Percentiles rank a stretch among this genome's conserved stretches.
These are phyloP conservation scores for Globisporangium acanthophoron DNA, from an alignment of 352 stramenopile species.

Conservation along the genomic window DNA sequence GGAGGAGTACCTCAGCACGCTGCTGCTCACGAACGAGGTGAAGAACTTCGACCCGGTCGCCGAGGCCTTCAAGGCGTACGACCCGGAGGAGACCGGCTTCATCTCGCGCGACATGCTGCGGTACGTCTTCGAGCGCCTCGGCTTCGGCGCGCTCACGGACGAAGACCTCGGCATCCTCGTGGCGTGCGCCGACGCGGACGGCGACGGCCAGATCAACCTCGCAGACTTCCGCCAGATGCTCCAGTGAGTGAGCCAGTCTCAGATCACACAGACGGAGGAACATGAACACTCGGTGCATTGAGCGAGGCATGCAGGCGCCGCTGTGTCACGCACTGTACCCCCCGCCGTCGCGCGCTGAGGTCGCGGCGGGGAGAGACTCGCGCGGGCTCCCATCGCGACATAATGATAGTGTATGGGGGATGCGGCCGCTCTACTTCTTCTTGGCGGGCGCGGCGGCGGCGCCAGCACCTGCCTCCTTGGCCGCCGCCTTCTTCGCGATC, in stretches of 20 bases:
- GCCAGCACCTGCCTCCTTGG: constrained; percentile 42
- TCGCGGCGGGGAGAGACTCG: too few species aligned
- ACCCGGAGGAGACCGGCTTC: constrained; percentile 84
- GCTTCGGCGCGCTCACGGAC: constrained; percentile 74
- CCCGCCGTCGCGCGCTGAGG: not conserved
- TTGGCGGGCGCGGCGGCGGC: constrained; percentile 19
- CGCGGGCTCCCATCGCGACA: not conserved
- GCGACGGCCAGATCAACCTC: constrained; percentile 74
- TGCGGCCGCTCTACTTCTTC: constrained; percentile 19
- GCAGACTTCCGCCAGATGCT: constrained; percentile 80
- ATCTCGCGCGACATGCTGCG: constrained; percentile 75
- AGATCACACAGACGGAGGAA: not conserved
- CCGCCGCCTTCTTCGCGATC: constrained; percentile 65
- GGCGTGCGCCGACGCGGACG: constrained; percentile 81
- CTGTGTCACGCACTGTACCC: not conserved
- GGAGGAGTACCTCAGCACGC: constrained; percentile 65
- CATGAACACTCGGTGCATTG: not conserved
- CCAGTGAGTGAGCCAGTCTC: constrained; percentile 12
- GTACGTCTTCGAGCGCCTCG: constrained; percentile 77
- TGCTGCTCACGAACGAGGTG: constrained; percentile 87
- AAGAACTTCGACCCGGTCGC: constrained; percentile 87
- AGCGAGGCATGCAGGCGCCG: not conserved
- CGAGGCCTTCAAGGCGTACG: constrained; percentile 88
- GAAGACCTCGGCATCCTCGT: constrained; percentile 83
- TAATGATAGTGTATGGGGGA: constrained; percentile 7